These are phyloP conservation scores for Aspergillus sp. DNA, from an alignment of 2,329 filamentous ascomycete genomes.

Conservation along the genomic window DNA sequence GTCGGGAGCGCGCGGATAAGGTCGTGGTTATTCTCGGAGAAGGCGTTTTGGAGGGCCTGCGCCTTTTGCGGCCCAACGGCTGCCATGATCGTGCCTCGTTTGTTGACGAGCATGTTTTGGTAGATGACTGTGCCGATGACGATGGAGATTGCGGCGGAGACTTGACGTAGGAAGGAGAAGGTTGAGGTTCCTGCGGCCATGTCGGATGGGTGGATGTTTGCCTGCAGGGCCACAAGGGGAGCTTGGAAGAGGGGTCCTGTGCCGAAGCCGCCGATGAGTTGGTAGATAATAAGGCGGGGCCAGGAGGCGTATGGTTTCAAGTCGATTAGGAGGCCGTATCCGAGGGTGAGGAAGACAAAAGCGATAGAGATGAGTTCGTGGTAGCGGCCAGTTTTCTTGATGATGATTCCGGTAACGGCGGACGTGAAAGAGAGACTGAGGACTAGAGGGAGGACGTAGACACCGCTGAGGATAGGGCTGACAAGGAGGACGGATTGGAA, in stretches of 20 bases:
- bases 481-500: slow-evolving; percentile 74
- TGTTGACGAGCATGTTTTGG: slow-evolving; percentile 38
- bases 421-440: slow-evolving; percentile 66
- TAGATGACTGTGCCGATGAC: slow-evolving; percentile 57
- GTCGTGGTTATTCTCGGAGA: slow-evolving; percentile 36
- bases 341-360: slow-evolving; percentile 60
- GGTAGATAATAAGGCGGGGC: slow-evolving; percentile 52
- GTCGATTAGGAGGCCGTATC: slow-evolving; percentile 65
- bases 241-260: slow-evolving; percentile 64
- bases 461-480: slow-evolving; percentile 68
- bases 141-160: slow-evolving; percentile 58
- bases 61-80: slow-evolving; percentile 32
- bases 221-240: slow-evolving; percentile 64
- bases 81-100: slow-evolving; percentile 26
- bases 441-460: slow-evolving; percentile 71
- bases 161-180: slow-evolving; percentile 60
- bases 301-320: slow-evolving; percentile 54
- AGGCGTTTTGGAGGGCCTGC: slow-evolving; percentile 26
- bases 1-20: slow-evolving; percentile 35
- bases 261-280: slow-evolving; percentile 61
- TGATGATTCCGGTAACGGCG: slow-evolving; percentile 63
- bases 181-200: slow-evolving; percentile 64
- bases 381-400: slow-evolving; percentile 71
- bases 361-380: slow-evolving; percentile 60
- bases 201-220: slow-evolving; percentile 58